These are phyloP conservation scores for Cardamine occulta DNA, from an alignment of 345 rosid species.

Conservation along the genomic window DNA sequence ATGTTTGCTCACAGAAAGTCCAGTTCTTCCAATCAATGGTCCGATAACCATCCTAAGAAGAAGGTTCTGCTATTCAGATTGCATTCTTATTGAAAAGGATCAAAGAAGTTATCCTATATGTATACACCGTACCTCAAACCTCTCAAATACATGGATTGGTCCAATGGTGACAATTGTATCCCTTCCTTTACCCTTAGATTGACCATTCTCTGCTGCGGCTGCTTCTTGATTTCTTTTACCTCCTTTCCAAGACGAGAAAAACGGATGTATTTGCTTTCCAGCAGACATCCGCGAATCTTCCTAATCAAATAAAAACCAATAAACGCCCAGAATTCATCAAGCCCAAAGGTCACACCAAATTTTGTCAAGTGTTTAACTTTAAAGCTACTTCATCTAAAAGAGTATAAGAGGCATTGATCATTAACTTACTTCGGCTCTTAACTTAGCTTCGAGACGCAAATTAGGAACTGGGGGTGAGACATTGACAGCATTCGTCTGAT, in stretches of 20 bases:
- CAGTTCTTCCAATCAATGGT: slow-evolving; percentile 79
- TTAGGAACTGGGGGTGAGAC: slow-evolving; percentile 54
- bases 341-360: slow-evolving; percentile 6
- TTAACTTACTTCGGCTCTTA: slow-evolving; percentile 73
- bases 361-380: neutral
- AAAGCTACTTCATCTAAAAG: neutral
- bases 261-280: slow-evolving; percentile 84
- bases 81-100: neutral
- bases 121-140: slow-evolving; percentile 51
- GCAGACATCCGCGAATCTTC: slow-evolving; percentile 71
- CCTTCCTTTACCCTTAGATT: slow-evolving; percentile 42
- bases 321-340: slow-evolving; percentile 1
- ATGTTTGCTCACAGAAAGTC: slow-evolving; percentile 55
- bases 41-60: slow-evolving; percentile 51
- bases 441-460: slow-evolving; percentile 76
- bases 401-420: neutral
- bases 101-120: slow-evolving; percentile 7
- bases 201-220: slow-evolving; percentile 41
- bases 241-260: slow-evolving; percentile 64
- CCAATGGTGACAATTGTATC: slow-evolving; percentile 48
- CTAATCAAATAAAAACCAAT: slow-evolving; percentile 54
- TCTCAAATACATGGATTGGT: slow-evolving; percentile 93
- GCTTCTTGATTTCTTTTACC: slow-evolving; percentile 57
- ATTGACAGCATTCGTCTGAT: slow-evolving; percentile 33
- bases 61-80: slow-evolving; percentile 22